Evolutionary conservation across 306 rosid genomes (phyloP).

Genomic region (Alnus rubra): DNA sequence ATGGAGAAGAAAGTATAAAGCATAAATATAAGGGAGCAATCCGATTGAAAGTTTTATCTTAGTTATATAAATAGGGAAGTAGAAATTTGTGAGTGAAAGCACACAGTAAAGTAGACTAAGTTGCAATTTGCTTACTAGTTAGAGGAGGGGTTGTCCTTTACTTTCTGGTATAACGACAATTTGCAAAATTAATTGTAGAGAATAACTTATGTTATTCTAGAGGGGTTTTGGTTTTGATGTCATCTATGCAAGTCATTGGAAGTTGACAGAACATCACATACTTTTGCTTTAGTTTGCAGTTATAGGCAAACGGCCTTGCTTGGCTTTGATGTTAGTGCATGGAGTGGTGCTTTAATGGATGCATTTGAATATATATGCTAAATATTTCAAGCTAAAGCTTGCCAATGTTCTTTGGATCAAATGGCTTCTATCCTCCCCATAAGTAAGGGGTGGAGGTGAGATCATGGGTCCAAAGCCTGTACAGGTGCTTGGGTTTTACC

Average conservation of each 20-base stretch:
- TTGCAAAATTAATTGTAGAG: not conserved
- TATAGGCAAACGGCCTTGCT: not conserved
- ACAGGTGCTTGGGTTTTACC: not conserved
- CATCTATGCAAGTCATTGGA: not conserved
- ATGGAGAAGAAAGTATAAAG: not conserved
- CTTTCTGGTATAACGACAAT: not conserved
- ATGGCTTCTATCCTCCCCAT: not conserved
- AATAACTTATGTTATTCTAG: not conserved
- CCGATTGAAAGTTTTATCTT: not conserved
- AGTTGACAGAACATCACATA: not conserved
- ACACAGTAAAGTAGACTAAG: not conserved
- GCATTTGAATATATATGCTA: conserved; percentile 1
- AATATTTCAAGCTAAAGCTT: not conserved
- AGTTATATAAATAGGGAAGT: not conserved
- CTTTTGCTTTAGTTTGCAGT: not conserved
- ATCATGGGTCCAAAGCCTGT: not conserved
- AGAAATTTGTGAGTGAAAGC: not conserved
- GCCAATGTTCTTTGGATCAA: not conserved
- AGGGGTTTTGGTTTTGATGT: not conserved
- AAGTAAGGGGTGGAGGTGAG: not conserved
- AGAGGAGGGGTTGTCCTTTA: not conserved
- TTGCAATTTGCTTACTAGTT: not conserved
- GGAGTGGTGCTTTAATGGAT: not conserved
- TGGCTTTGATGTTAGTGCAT: not conserved
- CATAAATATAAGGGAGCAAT: not conserved